phyloP scores from a whole-genome alignment of 495 filamentous ascomycete species.

The Trichoderma asperelloides region DNA sequence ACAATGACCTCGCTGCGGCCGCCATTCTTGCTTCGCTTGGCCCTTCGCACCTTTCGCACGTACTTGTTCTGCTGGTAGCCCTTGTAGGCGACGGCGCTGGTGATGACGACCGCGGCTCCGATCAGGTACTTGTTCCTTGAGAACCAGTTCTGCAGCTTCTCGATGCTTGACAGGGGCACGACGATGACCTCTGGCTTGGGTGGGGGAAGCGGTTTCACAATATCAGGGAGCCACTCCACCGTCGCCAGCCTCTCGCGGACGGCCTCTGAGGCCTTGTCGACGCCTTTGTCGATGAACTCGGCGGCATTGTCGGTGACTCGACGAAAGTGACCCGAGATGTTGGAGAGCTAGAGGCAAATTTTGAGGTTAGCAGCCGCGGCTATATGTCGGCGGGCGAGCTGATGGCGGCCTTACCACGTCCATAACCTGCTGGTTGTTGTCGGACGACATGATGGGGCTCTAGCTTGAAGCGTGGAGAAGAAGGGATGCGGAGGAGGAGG shows the following conservation, averaged over 20 bases:
- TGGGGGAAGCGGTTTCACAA: constrained; percentile 49
- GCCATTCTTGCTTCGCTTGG: constrained; percentile 70
- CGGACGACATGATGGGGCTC: constrained; percentile 38
- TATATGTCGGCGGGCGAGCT: background rate
- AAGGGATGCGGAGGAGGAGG: background rate
- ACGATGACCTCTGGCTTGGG: constrained; percentile 33
- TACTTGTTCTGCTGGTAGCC: constrained; percentile 52
- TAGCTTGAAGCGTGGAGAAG: background rate
- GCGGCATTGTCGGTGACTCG: constrained; percentile 56
- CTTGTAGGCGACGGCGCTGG: constrained; percentile 60
- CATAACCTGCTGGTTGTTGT: constrained; percentile 54
- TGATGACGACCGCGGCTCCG: constrained; percentile 55
- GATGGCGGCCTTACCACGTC: constrained; percentile 41
- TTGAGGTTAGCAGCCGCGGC: background rate
- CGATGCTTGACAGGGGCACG: constrained; percentile 26
- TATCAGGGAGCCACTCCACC: constrained; percentile 61
- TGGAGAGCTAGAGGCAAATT: constrained; percentile 48
- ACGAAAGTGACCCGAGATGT: constrained; percentile 61
- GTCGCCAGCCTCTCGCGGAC: constrained; percentile 55
- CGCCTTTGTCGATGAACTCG: constrained; percentile 65
- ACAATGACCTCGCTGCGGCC: constrained; percentile 83
- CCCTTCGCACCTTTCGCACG: constrained; percentile 59
- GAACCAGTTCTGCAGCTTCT: constrained; percentile 50
- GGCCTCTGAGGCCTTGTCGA: constrained; percentile 57
- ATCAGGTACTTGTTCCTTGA: constrained; percentile 58